These are phyloP conservation scores for Abortiporus biennis DNA, from an alignment of 1,284 basidiomycete genomes.

Conservation along the genomic window DNA sequence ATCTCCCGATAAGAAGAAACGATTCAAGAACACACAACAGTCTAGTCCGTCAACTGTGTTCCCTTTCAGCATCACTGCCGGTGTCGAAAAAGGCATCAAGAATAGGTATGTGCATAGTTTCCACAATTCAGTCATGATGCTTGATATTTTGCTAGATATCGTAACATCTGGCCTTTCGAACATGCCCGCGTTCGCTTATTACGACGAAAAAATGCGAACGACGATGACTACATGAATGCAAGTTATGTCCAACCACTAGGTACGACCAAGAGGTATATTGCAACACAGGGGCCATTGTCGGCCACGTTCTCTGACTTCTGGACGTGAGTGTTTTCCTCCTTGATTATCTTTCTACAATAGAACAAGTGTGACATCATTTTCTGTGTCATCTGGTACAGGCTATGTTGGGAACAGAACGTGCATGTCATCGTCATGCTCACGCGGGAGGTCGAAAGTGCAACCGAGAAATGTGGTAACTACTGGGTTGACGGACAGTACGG, in stretches of 20 bases:
- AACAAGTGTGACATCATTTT: not conserved
- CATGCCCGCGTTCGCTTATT: slow-evolving; percentile 83
- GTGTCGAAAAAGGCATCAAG: slow-evolving; percentile 91
- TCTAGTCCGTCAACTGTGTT: slow-evolving; percentile 33
- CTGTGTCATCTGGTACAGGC: slow-evolving; percentile 29
- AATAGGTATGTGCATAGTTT: slow-evolving; percentile 61
- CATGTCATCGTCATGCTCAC: slow-evolving; percentile 88
- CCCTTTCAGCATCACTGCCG: slow-evolving; percentile 93
- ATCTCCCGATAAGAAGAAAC: slow-evolving; percentile 6
- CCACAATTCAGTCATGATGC: not conserved
- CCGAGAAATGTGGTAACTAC: slow-evolving; percentile 89
- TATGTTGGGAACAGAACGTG: slow-evolving; percentile 79
- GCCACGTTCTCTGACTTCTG: slow-evolving; percentile 93
- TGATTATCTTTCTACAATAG: not conserved
- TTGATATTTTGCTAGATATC: slow-evolving; percentile 48
- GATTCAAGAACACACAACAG: slow-evolving; percentile 10
- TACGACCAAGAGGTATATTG: slow-evolving; percentile 82
- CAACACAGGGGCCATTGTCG: slow-evolving; percentile 92
- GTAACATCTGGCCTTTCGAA: slow-evolving; percentile 96
- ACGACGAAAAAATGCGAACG: slow-evolving; percentile 40
- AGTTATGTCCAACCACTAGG: slow-evolving; percentile 85
- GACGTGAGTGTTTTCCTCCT: slow-evolving; percentile 60
- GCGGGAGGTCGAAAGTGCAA: slow-evolving; percentile 83
- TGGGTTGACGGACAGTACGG: slow-evolving; percentile 79
- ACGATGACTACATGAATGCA: slow-evolving; percentile 91